Conservation (phyloP, 2,329 filamentous ascomycete species). For the Bretziella fagacearum region DNA sequence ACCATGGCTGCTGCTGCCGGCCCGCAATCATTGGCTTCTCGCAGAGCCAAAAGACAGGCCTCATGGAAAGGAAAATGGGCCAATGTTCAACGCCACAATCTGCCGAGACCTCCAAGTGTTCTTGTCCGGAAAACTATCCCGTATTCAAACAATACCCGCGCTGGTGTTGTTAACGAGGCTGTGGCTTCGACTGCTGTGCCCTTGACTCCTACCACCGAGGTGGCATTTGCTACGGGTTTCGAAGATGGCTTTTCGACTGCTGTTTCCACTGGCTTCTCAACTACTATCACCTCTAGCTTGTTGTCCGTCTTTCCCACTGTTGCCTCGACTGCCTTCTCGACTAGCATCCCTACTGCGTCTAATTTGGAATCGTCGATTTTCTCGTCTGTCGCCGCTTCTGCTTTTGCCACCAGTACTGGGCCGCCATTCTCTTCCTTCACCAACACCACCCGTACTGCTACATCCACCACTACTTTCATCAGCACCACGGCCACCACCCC, state of each 20-base stretch:
- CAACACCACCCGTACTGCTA: background rate
- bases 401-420: background rate
- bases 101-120: slow-evolving; percentile 6
- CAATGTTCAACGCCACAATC: slow-evolving; percentile 7
- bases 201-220: no score
- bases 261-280: no score
- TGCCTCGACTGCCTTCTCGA: background rate
- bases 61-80: slow-evolving; percentile 11
- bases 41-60: slow-evolving; percentile 9
- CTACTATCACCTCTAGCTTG: background rate
- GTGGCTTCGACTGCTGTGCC: no score
- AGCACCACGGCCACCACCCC: background rate
- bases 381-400: background rate
- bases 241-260: no score
- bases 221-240: background rate
- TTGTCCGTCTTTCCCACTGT: background rate
- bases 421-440: background rate
- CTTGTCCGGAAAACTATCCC: background rate
- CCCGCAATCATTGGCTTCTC: slow-evolving; percentile 8
- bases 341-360: background rate
- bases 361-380: background rate
- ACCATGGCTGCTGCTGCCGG: slow-evolving; percentile 5
- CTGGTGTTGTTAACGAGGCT: no score
- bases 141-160: background rate
- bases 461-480: background rate